phyloP scores from a whole-genome alignment of 106 monocot genomes.

The Triglochin maritima region DNA sequence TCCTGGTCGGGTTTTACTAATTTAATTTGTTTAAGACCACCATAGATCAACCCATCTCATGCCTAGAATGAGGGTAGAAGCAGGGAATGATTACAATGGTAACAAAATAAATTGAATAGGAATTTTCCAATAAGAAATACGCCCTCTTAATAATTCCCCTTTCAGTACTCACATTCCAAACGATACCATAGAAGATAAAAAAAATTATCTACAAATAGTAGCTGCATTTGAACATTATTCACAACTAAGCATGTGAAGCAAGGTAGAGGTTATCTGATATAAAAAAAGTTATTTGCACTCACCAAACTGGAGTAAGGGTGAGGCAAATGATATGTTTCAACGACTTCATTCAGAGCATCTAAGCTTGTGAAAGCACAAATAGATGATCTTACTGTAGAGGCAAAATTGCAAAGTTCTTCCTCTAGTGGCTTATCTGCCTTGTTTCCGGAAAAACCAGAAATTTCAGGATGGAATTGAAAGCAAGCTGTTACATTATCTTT shows the following conservation, averaged over 20 bases:
- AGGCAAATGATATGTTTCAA: constrained; percentile 24
- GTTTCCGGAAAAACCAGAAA: constrained; percentile 12
- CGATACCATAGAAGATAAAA: no score
- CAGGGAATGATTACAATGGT: not conserved
- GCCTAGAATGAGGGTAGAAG: not conserved
- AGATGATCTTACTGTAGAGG: constrained; percentile 47
- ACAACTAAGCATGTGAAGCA: not conserved
- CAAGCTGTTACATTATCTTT: constrained; percentile 23
- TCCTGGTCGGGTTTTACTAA: no score
- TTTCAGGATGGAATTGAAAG: constrained; percentile 61
- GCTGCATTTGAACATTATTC: not conserved
- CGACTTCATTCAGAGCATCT: constrained; percentile 31
- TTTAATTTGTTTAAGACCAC: no score
- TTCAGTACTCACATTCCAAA: no score
- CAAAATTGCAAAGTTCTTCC: constrained; percentile 34
- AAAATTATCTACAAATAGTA: not conserved
- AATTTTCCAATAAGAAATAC: not conserved
- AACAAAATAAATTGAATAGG: not conserved
- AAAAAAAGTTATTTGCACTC: constrained; percentile 11
- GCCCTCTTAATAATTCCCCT: no score
- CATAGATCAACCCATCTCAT: no score
- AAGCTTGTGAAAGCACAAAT: constrained; percentile 21
- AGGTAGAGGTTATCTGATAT: not conserved
- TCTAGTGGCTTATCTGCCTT: constrained; percentile 39
- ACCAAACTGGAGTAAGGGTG: constrained; percentile 33